phyloP scores from a whole-genome alignment of 2,329 filamentous ascomycete species.

The Metarhizium brunneum region DNA sequence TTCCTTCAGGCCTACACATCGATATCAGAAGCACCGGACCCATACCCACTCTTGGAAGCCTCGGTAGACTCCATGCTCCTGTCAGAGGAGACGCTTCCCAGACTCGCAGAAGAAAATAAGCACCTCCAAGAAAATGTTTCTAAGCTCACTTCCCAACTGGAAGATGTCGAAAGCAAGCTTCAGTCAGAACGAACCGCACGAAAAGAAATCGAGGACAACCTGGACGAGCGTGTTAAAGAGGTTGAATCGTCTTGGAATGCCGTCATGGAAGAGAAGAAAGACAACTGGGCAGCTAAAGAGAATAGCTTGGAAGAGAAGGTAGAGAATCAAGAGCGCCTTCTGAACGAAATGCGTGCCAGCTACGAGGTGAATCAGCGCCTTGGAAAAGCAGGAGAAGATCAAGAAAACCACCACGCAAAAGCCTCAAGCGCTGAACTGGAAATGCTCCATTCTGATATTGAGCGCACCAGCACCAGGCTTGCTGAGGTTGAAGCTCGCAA shows the following conservation, averaged over 20 bases:
- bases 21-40: constrained; percentile 90
- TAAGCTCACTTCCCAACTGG: constrained; percentile 69
- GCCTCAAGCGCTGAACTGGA: constrained; percentile 87
- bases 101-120: constrained; percentile 78
- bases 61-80: constrained; percentile 90
- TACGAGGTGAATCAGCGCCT: constrained; percentile 93
- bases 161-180: constrained; percentile 72
- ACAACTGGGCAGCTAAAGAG: constrained; percentile 95
- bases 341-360: constrained; percentile 93
- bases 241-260: constrained; percentile 85
- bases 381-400: constrained; percentile 59
- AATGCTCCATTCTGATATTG: constrained; percentile 83
- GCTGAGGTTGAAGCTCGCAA: constrained; percentile 91
- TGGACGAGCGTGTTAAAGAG: constrained; percentile 77
- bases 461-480: constrained; percentile 76
- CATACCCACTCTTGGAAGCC: constrained; percentile 90
- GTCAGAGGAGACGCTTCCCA: constrained; percentile 86
- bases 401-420: constrained; percentile 47
- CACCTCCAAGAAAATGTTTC: constrained; percentile 73
- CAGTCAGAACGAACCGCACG: constrained; percentile 66
- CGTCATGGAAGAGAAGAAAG: constrained; percentile 84
- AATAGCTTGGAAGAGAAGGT: constrained; percentile 85
- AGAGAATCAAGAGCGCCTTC: constrained; percentile 81
- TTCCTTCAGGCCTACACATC: constrained; percentile 91
- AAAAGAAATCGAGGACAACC: constrained; percentile 64